Percentiles rank a stretch among this genome's conserved stretches.
These are phyloP conservation scores for Podospora anserina DNA, from an alignment of 495 filamentous ascomycete genomes.

Conservation along the genomic window DNA sequence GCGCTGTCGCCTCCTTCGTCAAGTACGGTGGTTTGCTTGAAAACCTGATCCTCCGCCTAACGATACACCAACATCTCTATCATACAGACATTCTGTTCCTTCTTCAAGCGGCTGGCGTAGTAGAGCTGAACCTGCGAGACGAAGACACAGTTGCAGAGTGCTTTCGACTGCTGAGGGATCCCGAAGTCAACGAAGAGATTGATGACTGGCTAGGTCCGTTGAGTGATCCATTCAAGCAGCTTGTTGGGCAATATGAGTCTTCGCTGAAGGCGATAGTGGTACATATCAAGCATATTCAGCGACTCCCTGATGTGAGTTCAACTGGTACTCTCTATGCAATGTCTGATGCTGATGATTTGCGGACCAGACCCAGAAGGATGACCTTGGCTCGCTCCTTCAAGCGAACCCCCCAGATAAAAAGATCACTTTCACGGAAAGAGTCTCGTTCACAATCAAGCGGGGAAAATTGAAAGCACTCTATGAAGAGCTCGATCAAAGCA, in stretches of 20 bases:
- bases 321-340: not conserved
- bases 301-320: slow-evolving; percentile 10
- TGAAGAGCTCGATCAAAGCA: slow-evolving; percentile 6
- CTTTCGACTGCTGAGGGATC: not conserved
- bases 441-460: slow-evolving; percentile 13
- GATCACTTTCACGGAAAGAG: slow-evolving; percentile 11
- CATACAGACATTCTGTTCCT: not conserved
- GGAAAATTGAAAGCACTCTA: slow-evolving; percentile 13
- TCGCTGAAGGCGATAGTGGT: slow-evolving; percentile 14
- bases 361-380: slow-evolving; percentile 2
- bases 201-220: not conserved
- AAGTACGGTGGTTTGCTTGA: slow-evolving; percentile 20
- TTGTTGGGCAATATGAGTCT: slow-evolving; percentile 13
- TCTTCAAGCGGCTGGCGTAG: not conserved
- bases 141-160: not conserved
- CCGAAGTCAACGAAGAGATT: not conserved
- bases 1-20: slow-evolving; percentile 15
- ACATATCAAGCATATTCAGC: slow-evolving; percentile 15
- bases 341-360: not conserved
- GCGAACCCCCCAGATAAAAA: slow-evolving; percentile 2
- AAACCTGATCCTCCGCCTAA: slow-evolving; percentile 15
- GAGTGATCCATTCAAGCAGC: not conserved
- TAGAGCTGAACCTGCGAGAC: not conserved
- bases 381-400: slow-evolving; percentile 1
- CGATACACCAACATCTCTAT: slow-evolving; percentile 14